phyloP scores from a whole-genome alignment of 257 asterid species.

The Solanum neorickii region DNA sequence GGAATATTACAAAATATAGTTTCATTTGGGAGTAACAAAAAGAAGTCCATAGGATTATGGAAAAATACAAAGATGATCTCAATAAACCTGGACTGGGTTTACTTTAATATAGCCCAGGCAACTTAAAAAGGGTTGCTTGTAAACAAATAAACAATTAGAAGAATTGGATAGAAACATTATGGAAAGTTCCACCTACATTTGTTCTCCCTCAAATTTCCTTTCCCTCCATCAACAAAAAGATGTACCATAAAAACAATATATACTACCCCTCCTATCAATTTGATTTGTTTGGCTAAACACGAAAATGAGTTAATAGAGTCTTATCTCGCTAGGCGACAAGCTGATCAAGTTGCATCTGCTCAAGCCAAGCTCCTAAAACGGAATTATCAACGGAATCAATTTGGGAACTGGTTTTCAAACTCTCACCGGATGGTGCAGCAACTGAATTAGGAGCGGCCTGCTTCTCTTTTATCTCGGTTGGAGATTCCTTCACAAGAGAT shows the following conservation, averaged over 20 bases:
- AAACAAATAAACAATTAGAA: conserved; percentile 35
- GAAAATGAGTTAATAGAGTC: conserved; percentile 31
- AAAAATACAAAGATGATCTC: conserved; percentile 10
- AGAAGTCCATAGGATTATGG: neutral
- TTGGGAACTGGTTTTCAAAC: conserved; percentile 43
- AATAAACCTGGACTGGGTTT: conserved; percentile 16
- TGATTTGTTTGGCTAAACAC: conserved; percentile 28
- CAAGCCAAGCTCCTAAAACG: conserved; percentile 87
- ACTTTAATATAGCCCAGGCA: conserved; percentile 31
- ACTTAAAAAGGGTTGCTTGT: conserved; percentile 25
- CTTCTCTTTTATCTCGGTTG: conserved; percentile 79
- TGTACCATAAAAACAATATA: conserved; percentile 34
- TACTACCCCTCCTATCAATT: conserved; percentile 26
- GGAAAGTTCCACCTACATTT: neutral
- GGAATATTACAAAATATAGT: neutral
- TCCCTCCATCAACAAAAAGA: conserved; percentile 23
- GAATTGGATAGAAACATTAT: conserved; percentile 22
- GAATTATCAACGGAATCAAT: conserved; percentile 56
- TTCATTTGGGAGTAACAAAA: neutral
- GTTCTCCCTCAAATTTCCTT: neutral
- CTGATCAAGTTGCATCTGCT: conserved; percentile 94
- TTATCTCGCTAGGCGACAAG: conserved; percentile 46
- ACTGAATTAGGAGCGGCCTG: conserved; percentile 31
- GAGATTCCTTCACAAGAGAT: conserved; percentile 88
- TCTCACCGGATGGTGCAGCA: conserved; percentile 81